Percentiles rank a stretch among this genome's conserved stretches.
phyloP scores from a whole-genome alignment of 2,329 filamentous ascomycete genomes.

The Colletotrichum sp. region DNA sequence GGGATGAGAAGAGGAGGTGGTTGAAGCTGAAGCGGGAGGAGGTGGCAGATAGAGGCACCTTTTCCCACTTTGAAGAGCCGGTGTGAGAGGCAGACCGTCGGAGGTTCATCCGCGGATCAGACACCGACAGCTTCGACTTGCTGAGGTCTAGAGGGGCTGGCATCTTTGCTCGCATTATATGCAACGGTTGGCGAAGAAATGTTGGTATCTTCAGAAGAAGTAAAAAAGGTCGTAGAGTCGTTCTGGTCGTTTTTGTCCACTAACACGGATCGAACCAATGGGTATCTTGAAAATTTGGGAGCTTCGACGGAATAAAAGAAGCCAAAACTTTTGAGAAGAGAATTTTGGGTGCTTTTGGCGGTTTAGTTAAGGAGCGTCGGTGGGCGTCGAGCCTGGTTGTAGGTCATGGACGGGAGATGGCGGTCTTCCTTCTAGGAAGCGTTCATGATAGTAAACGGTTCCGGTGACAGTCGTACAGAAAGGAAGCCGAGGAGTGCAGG shows the following conservation, averaged over 20 bases:
- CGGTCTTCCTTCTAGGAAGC: conserved; percentile 18
- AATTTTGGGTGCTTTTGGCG: neutral
- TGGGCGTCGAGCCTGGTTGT: conserved; percentile 16
- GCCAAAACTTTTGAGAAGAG: conserved; percentile 10
- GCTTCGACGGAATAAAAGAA: conserved; percentile 1
- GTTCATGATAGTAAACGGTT: conserved; percentile 17
- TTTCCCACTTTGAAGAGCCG: conserved; percentile 43
- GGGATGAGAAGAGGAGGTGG: conserved; percentile 69
- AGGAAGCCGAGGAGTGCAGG: neutral
- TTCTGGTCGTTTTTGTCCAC: neutral
- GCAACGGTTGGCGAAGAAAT: neutral
- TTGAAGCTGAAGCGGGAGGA: conserved; percentile 70
- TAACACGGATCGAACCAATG: conserved; percentile 3
- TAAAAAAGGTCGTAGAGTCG: conserved; percentile 17
- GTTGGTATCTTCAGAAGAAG: conserved; percentile 9
- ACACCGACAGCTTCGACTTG: conserved; percentile 53
- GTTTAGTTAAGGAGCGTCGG: conserved; percentile 16
- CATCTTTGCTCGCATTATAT: conserved; percentile 38
- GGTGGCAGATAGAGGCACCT: conserved; percentile 60
- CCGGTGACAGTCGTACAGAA: conserved; percentile 10
- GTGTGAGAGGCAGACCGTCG: conserved; percentile 63
- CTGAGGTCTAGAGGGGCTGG: conserved; percentile 51
- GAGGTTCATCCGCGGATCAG: conserved; percentile 62
- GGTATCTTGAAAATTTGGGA: conserved; percentile 12
- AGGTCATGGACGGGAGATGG: conserved; percentile 2